Conservation (phyloP, 139 green algal species). For the Chlamydomonas incerta region DNA sequence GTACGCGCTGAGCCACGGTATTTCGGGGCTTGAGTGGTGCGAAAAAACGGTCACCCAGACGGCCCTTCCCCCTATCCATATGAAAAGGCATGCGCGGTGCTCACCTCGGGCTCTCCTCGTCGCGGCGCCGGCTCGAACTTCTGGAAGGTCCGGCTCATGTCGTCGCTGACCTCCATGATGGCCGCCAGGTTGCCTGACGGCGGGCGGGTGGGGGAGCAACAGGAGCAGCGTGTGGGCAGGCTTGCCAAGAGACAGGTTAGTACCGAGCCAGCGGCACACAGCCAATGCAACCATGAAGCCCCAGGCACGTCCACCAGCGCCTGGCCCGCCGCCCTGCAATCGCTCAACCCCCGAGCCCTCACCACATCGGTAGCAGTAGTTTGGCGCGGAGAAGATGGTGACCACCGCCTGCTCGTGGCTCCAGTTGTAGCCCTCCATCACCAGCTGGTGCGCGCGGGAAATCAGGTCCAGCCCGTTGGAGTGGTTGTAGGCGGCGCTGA, state of each 20-base stretch:
- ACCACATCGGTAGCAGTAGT: constrained; percentile 99
- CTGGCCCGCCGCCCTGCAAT: no score
- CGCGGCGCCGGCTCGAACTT: constrained; percentile 98
- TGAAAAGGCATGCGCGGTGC: neutral
- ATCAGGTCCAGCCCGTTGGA: constrained; percentile 97
- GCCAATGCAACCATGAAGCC: no score
- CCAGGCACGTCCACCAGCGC: no score
- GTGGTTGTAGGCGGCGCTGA: constrained; percentile 96
- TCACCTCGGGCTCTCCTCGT: constrained; percentile 91
- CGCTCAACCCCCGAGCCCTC: no score
- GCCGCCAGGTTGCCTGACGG: constrained; percentile 96
- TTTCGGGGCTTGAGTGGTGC: no score
- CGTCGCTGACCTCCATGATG: constrained; percentile 99
- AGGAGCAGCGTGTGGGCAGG: no score
- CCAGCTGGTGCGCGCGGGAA: constrained; percentile 97
- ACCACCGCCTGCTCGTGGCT: constrained; percentile 97
- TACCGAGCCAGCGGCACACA: no score
- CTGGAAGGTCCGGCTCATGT: constrained; percentile 89
- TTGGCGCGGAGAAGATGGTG: constrained; percentile 98
- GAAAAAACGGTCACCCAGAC: no score
- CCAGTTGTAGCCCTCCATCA: constrained; percentile 99
- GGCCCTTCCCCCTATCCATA: no score
- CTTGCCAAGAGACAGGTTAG: no score
- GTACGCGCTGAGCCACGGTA: no score
- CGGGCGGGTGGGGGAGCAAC: no score